A percentile compares a stretch with the other conserved stretches of the same genome.
These are phyloP conservation scores for Meyerozyma athensensis DNA, from an alignment of 1,139 yeast species.

Conservation along the genomic window DNA sequence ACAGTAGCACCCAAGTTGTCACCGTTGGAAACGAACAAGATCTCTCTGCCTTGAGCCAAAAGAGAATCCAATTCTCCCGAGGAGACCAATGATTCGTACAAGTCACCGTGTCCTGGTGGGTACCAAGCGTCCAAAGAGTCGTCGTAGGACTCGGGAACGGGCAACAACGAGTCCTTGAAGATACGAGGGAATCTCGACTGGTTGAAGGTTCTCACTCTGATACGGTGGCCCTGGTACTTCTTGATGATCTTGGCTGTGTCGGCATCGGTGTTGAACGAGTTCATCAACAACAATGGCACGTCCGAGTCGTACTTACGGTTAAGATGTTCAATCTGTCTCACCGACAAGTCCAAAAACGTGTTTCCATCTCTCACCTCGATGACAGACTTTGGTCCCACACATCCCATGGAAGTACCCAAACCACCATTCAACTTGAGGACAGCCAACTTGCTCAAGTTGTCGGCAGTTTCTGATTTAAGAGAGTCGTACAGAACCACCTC, in stretches of 20 bases:
- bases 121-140: conserved; percentile 89
- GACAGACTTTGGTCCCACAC: conserved; percentile 97
- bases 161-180: conserved; percentile 87
- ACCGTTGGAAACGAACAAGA: conserved; percentile 93
- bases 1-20: conserved; percentile 98
- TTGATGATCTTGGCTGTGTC: conserved; percentile 94
- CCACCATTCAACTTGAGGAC: conserved; percentile 97
- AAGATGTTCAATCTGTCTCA: conserved; percentile 93
- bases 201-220: conserved; percentile 92
- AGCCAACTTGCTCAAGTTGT: conserved; percentile 77
- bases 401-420: conserved; percentile 98
- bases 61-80: conserved; percentile 91
- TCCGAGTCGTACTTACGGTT: conserved; percentile 88
- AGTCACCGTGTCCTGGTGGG: conserved; percentile 99
- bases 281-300: conserved; percentile 95
- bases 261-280: conserved; percentile 94
- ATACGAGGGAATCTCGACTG: conserved; percentile 97
- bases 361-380: conserved; percentile 98
- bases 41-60: conserved; percentile 90
- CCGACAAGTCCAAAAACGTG: conserved; percentile 90
- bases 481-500: conserved; percentile 80
- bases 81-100: conserved; percentile 83
- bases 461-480: conserved; percentile 33
- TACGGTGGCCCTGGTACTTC: conserved; percentile 95
- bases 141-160: conserved; percentile 76